Evolutionary conservation across 352 stramenopile genomes (phyloP), one percentile per base, ranked within the genome.

Genomic region (Phytophthora nicotianae): DNA sequence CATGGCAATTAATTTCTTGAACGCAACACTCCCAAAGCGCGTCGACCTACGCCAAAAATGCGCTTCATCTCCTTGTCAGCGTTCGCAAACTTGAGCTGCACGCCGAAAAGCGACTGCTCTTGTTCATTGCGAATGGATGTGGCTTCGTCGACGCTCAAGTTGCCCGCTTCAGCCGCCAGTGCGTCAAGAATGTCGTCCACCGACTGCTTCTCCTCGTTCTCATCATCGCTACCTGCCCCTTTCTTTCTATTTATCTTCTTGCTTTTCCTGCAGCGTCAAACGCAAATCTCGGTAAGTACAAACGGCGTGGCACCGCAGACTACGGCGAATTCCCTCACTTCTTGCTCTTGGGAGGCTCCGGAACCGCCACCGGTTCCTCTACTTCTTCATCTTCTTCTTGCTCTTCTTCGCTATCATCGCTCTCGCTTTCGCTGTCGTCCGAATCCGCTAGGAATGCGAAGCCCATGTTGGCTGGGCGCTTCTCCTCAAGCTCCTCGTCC

Each of bases 21-120:
- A 43, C 11, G 23, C 16, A 43, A 43, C 4, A 13, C 10, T 35
- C 9, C 9, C 8, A 35, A 5, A 29, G 29, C 9, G 2, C 3
- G 26, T 7, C 24, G 16, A 51, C 75, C 16, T 58, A 95, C 86
- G 19, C 85, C 85, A 72, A 95, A 94, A 55, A 95, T 90, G 38
- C 87, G 83, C 69, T 93, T 94, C 87, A 95, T 94, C 68, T 95
- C 87, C 62, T 89, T 93, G 59, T 95, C 87, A 16, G 87, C 87
- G 49, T 95, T 95, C 46, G 90, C 78, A 52, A 89, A 81, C 40
- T 79, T 73, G 33, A 92, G 62, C 27, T 93, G 74, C 16, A 93
- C 87, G 6, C 74, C 60, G 4, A 95, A 79, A 1, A 95, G 62
- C 14, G 72, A 74, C 42, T 88, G 89, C 61, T 86, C 79, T 7